Conservation (phyloP, 73 alveolate genomes). For the Paramecium biaurelia region DNA sequence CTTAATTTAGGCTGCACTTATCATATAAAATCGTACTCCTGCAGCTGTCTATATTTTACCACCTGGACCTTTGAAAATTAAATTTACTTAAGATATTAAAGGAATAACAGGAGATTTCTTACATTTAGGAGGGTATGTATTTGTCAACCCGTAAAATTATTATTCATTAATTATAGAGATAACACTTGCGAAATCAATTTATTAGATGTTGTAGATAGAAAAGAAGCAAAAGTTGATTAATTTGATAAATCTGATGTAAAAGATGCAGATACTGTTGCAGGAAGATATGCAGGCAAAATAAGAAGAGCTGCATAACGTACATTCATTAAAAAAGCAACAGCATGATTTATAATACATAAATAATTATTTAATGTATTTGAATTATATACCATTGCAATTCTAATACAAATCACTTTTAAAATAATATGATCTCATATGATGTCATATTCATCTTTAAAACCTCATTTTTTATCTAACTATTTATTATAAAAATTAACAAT, state of each 20-base stretch:
- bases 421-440: neutral
- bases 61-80: slow-evolving; percentile 65
- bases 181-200: slow-evolving; percentile 58
- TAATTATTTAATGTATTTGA: neutral
- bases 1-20: slow-evolving; percentile 48
- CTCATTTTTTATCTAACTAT: neutral
- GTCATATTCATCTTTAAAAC: neutral
- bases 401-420: too few species aligned
- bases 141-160: slow-evolving; percentile 57
- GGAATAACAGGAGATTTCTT: slow-evolving; percentile 60
- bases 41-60: slow-evolving; percentile 61
- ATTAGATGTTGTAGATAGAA: slow-evolving; percentile 60
- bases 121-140: slow-evolving; percentile 65
- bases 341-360: slow-evolving; percentile 45
- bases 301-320: slow-evolving; percentile 56
- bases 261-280: slow-evolving; percentile 66
- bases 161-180: slow-evolving; percentile 27
- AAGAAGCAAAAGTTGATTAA: slow-evolving; percentile 59
- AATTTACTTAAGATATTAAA: slow-evolving; percentile 57
- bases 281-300: slow-evolving; percentile 57
- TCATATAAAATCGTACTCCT: slow-evolving; percentile 61
- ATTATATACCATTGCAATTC: neutral
- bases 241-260: slow-evolving; percentile 59
- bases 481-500: neutral
- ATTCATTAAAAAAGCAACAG: slow-evolving; percentile 54